These are phyloP conservation scores for Ceratobasidium sp. DNA, from an alignment of 1,284 basidiomycete genomes.

Conservation along the genomic window DNA sequence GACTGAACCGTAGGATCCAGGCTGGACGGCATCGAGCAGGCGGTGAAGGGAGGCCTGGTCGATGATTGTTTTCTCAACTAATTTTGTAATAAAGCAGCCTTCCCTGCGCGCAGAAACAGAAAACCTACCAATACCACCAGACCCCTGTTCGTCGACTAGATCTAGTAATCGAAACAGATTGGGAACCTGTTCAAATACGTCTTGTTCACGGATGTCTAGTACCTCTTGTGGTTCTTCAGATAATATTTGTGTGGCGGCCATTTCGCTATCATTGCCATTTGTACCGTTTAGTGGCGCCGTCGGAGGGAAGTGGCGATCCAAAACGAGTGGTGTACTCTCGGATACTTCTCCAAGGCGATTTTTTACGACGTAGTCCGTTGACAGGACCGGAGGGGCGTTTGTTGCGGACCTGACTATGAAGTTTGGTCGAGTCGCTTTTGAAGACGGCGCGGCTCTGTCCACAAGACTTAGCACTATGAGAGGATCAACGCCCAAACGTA, in stretches of 20 bases:
- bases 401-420: too few species aligned
- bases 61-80: conserved; percentile 50
- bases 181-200: conserved; percentile 12
- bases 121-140: conserved; percentile 47
- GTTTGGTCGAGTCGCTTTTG: too few species aligned
- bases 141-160: conserved; percentile 47
- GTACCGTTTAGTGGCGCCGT: neutral
- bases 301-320: too few species aligned
- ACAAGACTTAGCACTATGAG: too few species aligned
- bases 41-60: conserved; percentile 43
- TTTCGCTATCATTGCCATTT: conserved; percentile 24
- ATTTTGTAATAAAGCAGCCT: too few species aligned
- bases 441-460: too few species aligned
- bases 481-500: too few species aligned
- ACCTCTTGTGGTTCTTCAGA: neutral
- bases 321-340: too few species aligned
- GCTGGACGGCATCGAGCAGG: conserved; percentile 44
- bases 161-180: conserved; percentile 48
- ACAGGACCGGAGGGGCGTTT: too few species aligned
- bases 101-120: neutral
- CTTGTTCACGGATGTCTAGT: conserved; percentile 66
- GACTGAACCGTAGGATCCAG: conserved; percentile 46
- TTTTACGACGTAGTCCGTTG: too few species aligned
- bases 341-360: too few species aligned
- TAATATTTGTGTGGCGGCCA: neutral